Evolutionary conservation across 2,329 filamentous ascomycete genomes (phyloP).

Genomic region (Plenodomus lindquistii): DNA sequence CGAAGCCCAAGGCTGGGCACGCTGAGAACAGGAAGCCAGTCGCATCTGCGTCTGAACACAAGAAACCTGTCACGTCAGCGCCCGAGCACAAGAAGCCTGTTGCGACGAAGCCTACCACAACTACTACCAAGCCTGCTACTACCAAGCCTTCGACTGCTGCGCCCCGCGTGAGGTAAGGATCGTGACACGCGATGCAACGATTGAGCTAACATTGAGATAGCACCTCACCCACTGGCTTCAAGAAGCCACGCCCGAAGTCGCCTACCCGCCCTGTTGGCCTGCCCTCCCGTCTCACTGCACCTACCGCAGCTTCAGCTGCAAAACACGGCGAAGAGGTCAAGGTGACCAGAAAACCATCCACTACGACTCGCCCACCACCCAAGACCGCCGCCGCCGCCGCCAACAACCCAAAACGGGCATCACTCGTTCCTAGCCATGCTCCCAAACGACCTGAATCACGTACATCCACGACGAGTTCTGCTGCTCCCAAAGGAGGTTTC

Average conservation of each 20-base stretch:
- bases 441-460: conserved; percentile 57
- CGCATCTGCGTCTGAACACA: conserved; percentile 14
- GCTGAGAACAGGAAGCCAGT: neutral
- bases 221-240: conserved; percentile 36
- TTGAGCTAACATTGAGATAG: conserved; percentile 13
- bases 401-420: conserved; percentile 32
- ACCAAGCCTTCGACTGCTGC: conserved; percentile 16
- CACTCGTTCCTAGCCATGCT: conserved; percentile 36
- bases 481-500: conserved; percentile 69
- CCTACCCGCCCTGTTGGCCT: conserved; percentile 70
- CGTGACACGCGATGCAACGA: neutral
- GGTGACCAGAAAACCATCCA: conserved; percentile 44
- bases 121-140: conserved; percentile 12
- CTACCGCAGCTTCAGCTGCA: conserved; percentile 70
- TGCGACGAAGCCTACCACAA: conserved; percentile 15
- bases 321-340: conserved; percentile 55
- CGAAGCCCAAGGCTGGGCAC: conserved; percentile 11
- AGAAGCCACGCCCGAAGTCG: conserved; percentile 56
- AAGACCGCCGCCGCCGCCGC: conserved; percentile 36
- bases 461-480: conserved; percentile 50
- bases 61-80: conserved; percentile 14
- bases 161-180: conserved; percentile 16
- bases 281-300: conserved; percentile 68
- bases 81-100: no score
- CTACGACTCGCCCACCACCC: conserved; percentile 39